Base-by-base conservation (phyloP, 2,329 filamentous ascomycete species). In the Fonsecaea nubica region DNA sequence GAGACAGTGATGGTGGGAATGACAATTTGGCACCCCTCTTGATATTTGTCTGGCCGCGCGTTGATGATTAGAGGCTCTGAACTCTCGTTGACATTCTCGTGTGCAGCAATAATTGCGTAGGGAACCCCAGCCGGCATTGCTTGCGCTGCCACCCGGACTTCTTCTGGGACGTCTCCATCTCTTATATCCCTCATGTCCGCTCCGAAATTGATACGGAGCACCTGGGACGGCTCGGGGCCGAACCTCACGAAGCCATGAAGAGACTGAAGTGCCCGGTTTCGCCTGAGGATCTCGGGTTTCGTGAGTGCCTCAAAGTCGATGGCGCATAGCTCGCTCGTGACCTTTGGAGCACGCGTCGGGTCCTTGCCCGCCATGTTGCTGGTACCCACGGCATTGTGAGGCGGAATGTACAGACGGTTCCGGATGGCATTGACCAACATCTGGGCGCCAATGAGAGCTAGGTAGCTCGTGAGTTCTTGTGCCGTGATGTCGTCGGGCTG, bases 361-460 rank as follows among this genome's bases (percentile, higher is more conserved):
- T 50, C 32, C 25, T 0, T 32, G 13, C 38, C 25, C 30, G 42
- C 12, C 6, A 9, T 7, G 52, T 72, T 68, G 35, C 76, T 59
- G 50, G 75, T 75, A 7, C 72, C 73, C 7, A 77, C 74, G 10
- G 80, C 76, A 40, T 76, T 71, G n/a, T 85, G 76, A 0, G 89
- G 91, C 1, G 87, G 85, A 0, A 93, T 79, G 74, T 93, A 93
- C 0, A 89, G 71, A 0, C 87, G 83, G 1, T 83, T 78, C 10
- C 84, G 81, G 33, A 98, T 84, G 0, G 86, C 87, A 10, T 86
- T 75, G 1, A 92, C 80, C 0, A 99, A 86, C 80, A 97, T 85
- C 2, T 85, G 75, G 0, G 90, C 91, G 1, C 91, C 92, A n/a
- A 84, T 76, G 0, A 82, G 82, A 0, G 89, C 88, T 45, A 95